phyloP scores from a whole-genome alignment of 139 green algal species.

The Spirogloea muscicola region DNA sequence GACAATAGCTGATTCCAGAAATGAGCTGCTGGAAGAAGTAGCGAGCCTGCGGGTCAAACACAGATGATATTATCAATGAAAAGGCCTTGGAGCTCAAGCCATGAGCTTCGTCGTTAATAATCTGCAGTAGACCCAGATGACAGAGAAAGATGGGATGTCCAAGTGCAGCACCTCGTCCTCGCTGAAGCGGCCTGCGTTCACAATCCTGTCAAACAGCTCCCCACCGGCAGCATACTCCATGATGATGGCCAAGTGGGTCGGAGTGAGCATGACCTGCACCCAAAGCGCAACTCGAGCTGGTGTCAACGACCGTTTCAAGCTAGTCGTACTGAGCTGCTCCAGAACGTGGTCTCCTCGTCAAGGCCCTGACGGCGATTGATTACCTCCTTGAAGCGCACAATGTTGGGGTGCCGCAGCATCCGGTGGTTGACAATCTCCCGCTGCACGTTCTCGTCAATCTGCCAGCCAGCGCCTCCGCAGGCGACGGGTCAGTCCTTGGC shows the following conservation, averaged over 20 bases:
- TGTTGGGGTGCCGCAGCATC: conserved; percentile 91
- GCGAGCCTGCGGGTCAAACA: conserved; percentile 67
- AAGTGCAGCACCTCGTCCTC: conserved; percentile 93
- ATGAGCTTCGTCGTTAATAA: no score
- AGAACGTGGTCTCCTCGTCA: no score
- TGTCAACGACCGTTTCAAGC: no score
- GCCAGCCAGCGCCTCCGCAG: no score
- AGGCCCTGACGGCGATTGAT: no score
- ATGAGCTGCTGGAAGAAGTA: conserved; percentile 99
- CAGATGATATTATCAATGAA: no score
- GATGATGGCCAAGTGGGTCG: conserved; percentile 79
- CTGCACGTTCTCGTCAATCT: conserved; percentile 96
- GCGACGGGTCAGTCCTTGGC: not conserved
- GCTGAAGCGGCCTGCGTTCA: conserved; percentile 79
- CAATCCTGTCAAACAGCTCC: conserved; percentile 95
- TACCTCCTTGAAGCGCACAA: conserved; percentile 77
- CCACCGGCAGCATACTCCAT: conserved; percentile 83
- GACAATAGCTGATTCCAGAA: conserved; percentile 90
- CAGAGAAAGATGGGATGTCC: no score
- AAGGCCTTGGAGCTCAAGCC: no score
- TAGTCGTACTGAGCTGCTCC: no score
- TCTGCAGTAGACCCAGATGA: no score
- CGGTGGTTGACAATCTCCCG: conserved; percentile 97
- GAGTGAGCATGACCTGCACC: conserved; percentile 59
- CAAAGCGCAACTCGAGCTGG: conserved; percentile 43